These are phyloP conservation scores for Closterium sp. DNA, from an alignment of 139 green algal genomes.

Conservation along the genomic window DNA sequence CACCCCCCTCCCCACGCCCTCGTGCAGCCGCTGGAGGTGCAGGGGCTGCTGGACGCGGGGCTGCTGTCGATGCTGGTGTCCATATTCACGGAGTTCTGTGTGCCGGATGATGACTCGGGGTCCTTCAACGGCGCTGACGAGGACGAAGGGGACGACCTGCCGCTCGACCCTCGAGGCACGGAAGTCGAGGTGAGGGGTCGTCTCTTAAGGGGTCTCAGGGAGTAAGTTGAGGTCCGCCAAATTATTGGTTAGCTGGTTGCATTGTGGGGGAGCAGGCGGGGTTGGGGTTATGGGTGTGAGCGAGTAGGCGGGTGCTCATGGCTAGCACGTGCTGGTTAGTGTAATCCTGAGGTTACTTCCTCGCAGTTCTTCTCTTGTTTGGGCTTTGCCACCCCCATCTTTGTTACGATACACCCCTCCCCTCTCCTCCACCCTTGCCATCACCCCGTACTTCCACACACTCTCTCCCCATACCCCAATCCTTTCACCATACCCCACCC, in stretches of 20 bases:
- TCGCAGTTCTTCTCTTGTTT: background rate
- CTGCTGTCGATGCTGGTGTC: conserved; percentile 34
- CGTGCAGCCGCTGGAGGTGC: conserved; percentile 15
- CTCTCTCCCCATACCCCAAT: background rate
- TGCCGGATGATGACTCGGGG: background rate
- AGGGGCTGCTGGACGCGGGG: conserved; percentile 27
- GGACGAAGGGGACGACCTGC: background rate
- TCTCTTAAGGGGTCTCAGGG: no score
- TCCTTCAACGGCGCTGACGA: conserved; percentile 14
- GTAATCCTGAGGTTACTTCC: no score
- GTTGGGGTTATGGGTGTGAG: no score
- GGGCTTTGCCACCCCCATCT: background rate
- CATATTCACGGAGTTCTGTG: conserved; percentile 12
- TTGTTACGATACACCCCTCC: background rate
- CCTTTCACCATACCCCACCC: no score
- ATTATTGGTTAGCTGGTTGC: background rate
- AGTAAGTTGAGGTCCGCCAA: background rate
- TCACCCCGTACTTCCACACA: background rate
- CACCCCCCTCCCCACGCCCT: background rate
- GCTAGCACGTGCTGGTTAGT: no score
- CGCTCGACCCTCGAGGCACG: background rate
- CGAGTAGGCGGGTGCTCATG: no score
- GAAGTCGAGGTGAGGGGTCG: background rate
- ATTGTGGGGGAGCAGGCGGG: no score
- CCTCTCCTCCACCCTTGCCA: background rate